phyloP scores from a whole-genome alignment of 2,329 filamentous ascomycete genomes.

The Ascochyta viciae-villosae region DNA sequence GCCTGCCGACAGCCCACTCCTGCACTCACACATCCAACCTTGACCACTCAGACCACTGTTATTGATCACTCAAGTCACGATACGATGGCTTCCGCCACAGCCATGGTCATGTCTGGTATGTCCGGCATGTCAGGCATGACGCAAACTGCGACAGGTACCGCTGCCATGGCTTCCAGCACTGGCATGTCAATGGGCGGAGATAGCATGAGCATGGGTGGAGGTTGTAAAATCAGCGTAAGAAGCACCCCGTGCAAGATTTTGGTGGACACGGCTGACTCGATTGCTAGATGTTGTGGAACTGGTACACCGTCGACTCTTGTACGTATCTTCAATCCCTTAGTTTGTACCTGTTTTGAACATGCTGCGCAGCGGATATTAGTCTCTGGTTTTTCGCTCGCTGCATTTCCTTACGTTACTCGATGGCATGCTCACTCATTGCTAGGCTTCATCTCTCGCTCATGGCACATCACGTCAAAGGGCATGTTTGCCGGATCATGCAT shows the following conservation, averaged over 20 bases:
- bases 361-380: neutral
- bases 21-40: neutral
- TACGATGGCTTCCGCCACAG: conserved; percentile 7
- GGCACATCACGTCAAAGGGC: conserved; percentile 72
- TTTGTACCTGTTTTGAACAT: neutral
- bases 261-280: neutral
- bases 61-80: conserved; percentile 22
- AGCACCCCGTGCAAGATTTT: neutral
- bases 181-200: conserved; percentile 26
- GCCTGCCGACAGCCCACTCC: neutral
- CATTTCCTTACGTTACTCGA: too few species aligned
- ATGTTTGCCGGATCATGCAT: conserved; percentile 86
- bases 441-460: conserved; percentile 71
- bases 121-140: conserved; percentile 18
- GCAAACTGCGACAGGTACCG: conserved; percentile 26
- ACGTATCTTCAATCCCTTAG: conserved; percentile 4
- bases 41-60: neutral
- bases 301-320: conserved; percentile 73
- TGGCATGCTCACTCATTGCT: too few species aligned
- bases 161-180: conserved; percentile 30
- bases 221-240: conserved; percentile 44
- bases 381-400: neutral
- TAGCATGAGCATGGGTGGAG: conserved; percentile 33
- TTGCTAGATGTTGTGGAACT: conserved; percentile 76
- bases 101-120: conserved; percentile 24